Base-by-base conservation (phyloP, 345 rosid genomes). In the Bruguiera gymnorhiza region DNA sequence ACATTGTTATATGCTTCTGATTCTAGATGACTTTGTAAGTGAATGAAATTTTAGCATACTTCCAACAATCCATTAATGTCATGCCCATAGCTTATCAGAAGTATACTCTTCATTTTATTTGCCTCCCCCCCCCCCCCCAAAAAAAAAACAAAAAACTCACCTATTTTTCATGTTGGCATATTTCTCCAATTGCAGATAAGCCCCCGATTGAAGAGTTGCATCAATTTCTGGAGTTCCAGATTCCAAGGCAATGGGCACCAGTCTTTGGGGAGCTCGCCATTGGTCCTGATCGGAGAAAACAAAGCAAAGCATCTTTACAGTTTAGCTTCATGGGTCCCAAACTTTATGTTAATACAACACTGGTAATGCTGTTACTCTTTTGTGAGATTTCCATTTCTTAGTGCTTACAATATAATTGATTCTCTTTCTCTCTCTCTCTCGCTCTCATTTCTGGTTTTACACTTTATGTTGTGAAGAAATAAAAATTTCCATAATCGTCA, bases 171-270 rank as follows among this genome's bases (percentile, higher is more conserved):
- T 29, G 34, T 37, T 54, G 34, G 54, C 19, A 23, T 73, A 24
- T 54, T 21, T 43, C 36, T 56, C 1, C 48, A 24, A 75, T 1
- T 65, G 61, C 78, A 96, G 99, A 92, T 88, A 96, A 92, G 80
- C 99, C 98, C 29, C 97, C 88, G 32, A 78, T 88, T 55, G 86
- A 81, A 79, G 99, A 96, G 78, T 88, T 96, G 24, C 93, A 85
- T 65, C 98, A 92, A 81, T 96, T 96, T 81, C 76, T 96, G 76
- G 99, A 96, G 73, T 96, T 96, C 82, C 98, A 96, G 84, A 86
- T 96, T 68, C 98, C 98, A n/a, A 85, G 91, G 76, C 97, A 87
- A 39, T 92, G 99, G 99, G 99, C 99, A 29, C 99, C 99, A 8
- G 89, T 89, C 52, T 96, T 96, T 82, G 89, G 97, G 70, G 99